Conservation (phyloP, 1,284 basidiomycete genomes). For the Neolentinus lepideus region DNA sequence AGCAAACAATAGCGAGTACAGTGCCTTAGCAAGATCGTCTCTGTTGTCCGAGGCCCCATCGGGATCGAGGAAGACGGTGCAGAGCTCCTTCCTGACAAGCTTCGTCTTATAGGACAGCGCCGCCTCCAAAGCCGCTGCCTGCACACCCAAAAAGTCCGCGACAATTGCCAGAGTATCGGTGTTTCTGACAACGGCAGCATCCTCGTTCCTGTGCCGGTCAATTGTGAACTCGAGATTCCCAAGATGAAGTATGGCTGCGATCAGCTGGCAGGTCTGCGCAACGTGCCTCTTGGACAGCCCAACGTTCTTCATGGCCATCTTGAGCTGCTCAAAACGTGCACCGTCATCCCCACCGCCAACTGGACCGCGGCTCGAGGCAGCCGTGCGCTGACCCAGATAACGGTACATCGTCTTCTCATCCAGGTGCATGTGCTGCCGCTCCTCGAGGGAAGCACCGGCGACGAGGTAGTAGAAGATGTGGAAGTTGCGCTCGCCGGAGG, state of each 20-base stretch:
- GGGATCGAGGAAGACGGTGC: slow-evolving; percentile 92
- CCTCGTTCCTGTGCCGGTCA: slow-evolving; percentile 77
- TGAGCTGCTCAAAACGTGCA: slow-evolving; percentile 84
- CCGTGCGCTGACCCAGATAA: slow-evolving; percentile 69
- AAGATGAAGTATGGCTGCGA: slow-evolving; percentile 93
- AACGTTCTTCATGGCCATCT: slow-evolving; percentile 87
- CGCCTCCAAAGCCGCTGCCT: slow-evolving; percentile 69
- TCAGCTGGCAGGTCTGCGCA: slow-evolving; percentile 89
- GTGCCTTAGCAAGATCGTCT: slow-evolving; percentile 88
- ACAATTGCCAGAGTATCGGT: slow-evolving; percentile 74
- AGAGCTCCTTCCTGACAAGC: slow-evolving; percentile 89
- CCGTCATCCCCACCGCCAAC: slow-evolving; percentile 49
- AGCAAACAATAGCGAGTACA: slow-evolving; percentile 92
- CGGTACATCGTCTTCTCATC: slow-evolving; percentile 74
- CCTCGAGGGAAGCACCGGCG: slow-evolving; percentile 83
- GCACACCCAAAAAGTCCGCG: slow-evolving; percentile 88
- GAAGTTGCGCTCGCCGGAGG: slow-evolving; percentile 89
- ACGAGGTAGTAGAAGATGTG: slow-evolving; percentile 97
- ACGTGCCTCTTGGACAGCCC: slow-evolving; percentile 92
- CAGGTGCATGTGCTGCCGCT: slow-evolving; percentile 82
- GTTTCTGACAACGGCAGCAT: slow-evolving; percentile 84
- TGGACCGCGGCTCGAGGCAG: slow-evolving; percentile 25
- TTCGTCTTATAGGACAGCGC: slow-evolving; percentile 90
- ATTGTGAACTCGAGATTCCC: slow-evolving; percentile 94
- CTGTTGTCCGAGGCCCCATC: slow-evolving; percentile 90